Conservation (phyloP, 2,329 filamentous ascomycete species). For the Emericellopsis atlantica region DNA sequence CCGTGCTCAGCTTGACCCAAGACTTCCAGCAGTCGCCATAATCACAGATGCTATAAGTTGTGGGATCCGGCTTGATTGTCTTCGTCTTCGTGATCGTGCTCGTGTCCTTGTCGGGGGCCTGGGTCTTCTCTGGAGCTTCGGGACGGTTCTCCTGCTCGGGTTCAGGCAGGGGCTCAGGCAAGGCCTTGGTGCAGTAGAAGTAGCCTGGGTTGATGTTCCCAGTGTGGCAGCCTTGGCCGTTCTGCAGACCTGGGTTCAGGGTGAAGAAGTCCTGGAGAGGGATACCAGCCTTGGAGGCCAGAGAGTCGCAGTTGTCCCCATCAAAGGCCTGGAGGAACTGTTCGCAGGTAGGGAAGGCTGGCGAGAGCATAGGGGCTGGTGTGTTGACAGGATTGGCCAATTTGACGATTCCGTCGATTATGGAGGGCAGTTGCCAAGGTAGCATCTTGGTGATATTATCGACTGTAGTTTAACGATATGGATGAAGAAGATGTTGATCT, state of each 20-base stretch:
- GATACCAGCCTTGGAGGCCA: not conserved
- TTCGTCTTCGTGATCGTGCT: not conserved
- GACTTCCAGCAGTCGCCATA: conserved; percentile 6
- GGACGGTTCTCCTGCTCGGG: not conserved
- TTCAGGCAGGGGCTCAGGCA: not conserved
- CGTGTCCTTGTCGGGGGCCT: not conserved
- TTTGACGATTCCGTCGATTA: too few species aligned
- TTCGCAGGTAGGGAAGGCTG: conserved; percentile 2
- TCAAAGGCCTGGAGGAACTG: conserved; percentile 2
- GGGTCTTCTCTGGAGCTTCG: conserved; percentile 1
- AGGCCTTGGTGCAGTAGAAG: conserved; percentile 10
- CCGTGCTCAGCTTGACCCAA: conserved; percentile 3
- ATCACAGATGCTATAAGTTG: not conserved
- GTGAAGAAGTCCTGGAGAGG: not conserved
- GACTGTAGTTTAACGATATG: too few species aligned
- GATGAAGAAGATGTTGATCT: too few species aligned
- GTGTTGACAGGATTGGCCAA: conserved; percentile 2
- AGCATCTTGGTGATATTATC: too few species aligned
- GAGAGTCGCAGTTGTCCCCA: conserved; percentile 3
- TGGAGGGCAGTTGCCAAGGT: too few species aligned
- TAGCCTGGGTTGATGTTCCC: conserved; percentile 2
- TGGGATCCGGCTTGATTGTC: not conserved
- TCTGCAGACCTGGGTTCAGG: conserved; percentile 1
- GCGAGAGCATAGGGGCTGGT: conserved; percentile 1
- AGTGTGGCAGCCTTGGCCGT: conserved; percentile 2